Evolutionary conservation across 2,329 filamentous ascomycete genomes (phyloP), one percentile per base, ranked within the genome.

Genomic region (Aspergillus aculeatinus): DNA sequence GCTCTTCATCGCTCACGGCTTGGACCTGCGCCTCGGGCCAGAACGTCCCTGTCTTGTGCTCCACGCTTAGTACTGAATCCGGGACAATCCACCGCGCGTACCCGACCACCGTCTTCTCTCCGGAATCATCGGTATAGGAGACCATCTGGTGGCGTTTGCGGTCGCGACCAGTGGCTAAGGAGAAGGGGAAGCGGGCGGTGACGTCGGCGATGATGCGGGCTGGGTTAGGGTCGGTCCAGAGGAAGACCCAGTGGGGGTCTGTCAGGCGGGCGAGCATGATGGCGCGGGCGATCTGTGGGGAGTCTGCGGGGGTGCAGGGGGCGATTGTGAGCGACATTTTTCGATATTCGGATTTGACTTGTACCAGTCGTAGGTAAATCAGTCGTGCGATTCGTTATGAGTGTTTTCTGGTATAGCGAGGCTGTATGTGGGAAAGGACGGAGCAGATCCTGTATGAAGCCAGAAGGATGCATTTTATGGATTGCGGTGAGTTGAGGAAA

Each of bases 241-340:
- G 52, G 10, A 55, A 55, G 39, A 44, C 23, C 52, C 52, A 55
- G 52, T 55, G 52, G 4, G 52, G 52, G 52, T 55, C 52, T 19
- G 52, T 55, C 16, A 55, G 52, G 25, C 52, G 52, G 12, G 52
- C 23, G 39, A 55, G 52, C 10, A 55, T 48, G 39, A 55, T 55
- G 16, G 35, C n/a, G 29, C 31, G 16, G 25, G 35, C 23, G 10
- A 55, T 5, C 16, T 23, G 29, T 16, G 27, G 27, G 52, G 48
- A 21, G 5, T 49, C 48, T 16, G n/a, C 12, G 21, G 52, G 23
- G 25, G 44, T 39, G 39, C 11, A 31, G 10, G 39, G 52, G 52
- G 33, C 12, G 14, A 35, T 12, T 35, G 14, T 35, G 33, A 35
- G 16, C 14, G 33, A 14, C 33, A 35, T 35, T 6, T 16, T 16